These are phyloP conservation scores for Xylaria sp. DNA, from an alignment of 2,329 filamentous ascomycete species.

Conservation along the genomic window DNA sequence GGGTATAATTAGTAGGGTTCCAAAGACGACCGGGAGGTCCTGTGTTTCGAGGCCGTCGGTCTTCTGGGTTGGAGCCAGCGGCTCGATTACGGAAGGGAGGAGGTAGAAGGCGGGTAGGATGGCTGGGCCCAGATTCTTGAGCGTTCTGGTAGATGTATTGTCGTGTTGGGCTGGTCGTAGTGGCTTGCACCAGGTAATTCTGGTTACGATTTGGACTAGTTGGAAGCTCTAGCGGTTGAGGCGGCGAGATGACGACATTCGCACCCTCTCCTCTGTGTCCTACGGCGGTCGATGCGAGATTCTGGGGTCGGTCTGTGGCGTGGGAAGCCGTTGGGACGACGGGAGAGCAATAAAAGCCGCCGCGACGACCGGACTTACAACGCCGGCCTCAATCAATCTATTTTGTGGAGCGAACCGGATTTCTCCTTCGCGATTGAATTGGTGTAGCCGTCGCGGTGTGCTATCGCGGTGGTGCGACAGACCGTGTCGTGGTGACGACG, in stretches of 20 bases:
- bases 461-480: conserved; percentile 11
- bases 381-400: not conserved
- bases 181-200: not conserved
- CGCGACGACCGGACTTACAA: conserved; percentile 40
- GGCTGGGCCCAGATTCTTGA: conserved; percentile 36
- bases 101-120: conserved; percentile 44
- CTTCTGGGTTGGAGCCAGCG: conserved; percentile 43
- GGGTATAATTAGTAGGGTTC: conserved; percentile 71
- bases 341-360: conserved; percentile 40
- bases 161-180: conserved; percentile 37
- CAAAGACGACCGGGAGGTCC: conserved; percentile 63
- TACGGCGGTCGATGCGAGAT: conserved; percentile 49
- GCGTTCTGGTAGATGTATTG: conserved; percentile 41
- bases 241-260: conserved; percentile 31
- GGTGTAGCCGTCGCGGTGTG: conserved; percentile 20
- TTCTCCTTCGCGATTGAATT: not conserved
- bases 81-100: conserved; percentile 60
- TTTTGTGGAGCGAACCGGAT: not conserved
- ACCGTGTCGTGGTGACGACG: conserved; percentile 19
- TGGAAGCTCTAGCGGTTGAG: conserved; percentile 36
- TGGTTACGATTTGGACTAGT: conserved; percentile 9
- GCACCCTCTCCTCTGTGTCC: conserved; percentile 15
- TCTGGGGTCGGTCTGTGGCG: conserved; percentile 42
- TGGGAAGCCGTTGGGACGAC: conserved; percentile 51
- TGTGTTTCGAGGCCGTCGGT: conserved; percentile 54